phyloP scores from a whole-genome alignment of 345 rosid genomes.

The Citrus sinensis region DNA sequence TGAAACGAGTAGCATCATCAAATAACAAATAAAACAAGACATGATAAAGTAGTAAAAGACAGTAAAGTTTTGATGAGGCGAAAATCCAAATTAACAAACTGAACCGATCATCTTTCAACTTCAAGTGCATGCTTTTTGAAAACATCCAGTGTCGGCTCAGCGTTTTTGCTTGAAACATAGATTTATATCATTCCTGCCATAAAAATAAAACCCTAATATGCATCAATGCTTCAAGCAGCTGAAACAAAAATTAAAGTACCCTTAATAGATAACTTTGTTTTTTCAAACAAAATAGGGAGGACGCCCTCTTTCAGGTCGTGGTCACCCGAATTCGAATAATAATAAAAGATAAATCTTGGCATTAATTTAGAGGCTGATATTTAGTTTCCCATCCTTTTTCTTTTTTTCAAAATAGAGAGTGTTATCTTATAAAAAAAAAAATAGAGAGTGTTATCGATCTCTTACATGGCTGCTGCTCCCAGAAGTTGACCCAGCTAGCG shows the following conservation, averaged over 20 bases:
- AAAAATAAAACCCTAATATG: slow-evolving; percentile 30
- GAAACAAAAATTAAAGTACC: neutral
- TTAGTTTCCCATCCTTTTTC: too few relatives aligned
- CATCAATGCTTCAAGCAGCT: neutral
- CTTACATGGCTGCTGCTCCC: slow-evolving; percentile 56
- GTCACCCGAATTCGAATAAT: too few relatives aligned
- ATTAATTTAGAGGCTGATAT: too few relatives aligned
- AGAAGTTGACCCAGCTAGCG: slow-evolving; percentile 55
- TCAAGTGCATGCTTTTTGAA: neutral
- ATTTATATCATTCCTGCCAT: slow-evolving; percentile 32
- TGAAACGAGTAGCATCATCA: neutral
- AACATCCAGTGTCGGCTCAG: neutral
- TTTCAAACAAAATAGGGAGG: too few relatives aligned
- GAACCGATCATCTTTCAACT: neutral
- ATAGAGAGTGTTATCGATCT: neutral
- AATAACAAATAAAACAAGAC: neutral
- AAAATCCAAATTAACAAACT: neutral
- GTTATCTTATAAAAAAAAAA: too few relatives aligned
- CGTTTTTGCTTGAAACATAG: neutral
- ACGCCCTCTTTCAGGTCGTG: too few relatives aligned
- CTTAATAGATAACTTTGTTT: too few relatives aligned
- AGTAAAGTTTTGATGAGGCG: neutral
- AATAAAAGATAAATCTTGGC: too few relatives aligned
- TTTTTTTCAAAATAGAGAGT: neutral
- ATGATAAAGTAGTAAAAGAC: neutral